Evolutionary conservation across 106 monocot genomes (phyloP).

Genomic region (Cymbidium sinense): DNA sequence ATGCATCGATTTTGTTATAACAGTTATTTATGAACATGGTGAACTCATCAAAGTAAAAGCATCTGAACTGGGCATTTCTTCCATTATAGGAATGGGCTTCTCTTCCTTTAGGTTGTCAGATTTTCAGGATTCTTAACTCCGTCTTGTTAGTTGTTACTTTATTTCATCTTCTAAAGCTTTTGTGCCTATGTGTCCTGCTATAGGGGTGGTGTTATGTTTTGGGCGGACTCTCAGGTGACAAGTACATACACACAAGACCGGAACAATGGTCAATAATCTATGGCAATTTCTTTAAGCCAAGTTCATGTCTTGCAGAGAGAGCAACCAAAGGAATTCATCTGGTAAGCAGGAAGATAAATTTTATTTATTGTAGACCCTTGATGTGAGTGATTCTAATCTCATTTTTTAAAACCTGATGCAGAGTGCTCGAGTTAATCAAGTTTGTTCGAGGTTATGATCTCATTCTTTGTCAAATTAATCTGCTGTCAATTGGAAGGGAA

Average conservation of each 20-base stretch:
- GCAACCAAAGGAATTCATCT: slow-evolving; percentile 60
- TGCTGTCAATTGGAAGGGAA: background rate
- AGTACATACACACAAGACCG: slow-evolving; percentile 52
- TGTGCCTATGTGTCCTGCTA: background rate
- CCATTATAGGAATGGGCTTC: slow-evolving; percentile 95
- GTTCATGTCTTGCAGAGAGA: slow-evolving; percentile 55
- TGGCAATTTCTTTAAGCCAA: slow-evolving; percentile 82
- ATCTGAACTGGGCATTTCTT: slow-evolving; percentile 86
- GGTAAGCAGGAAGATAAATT: slow-evolving; percentile 28
- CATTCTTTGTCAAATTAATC: background rate
- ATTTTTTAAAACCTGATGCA: slow-evolving; percentile 8
- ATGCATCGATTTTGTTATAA: too few species aligned
- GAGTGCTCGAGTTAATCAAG: slow-evolving; percentile 36
- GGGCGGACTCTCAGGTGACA: slow-evolving; percentile 79
- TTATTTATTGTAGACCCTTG: too few species aligned
- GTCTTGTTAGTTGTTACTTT: background rate
- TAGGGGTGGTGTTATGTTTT: slow-evolving; percentile 88
- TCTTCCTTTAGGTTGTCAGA: slow-evolving; percentile 70
- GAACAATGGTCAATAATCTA: slow-evolving; percentile 59
- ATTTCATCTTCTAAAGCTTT: background rate
- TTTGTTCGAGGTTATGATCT: slow-evolving; percentile 28
- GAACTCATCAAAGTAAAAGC: too few species aligned
- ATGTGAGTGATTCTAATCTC: too few species aligned
- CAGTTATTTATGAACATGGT: too few species aligned
- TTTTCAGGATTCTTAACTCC: background rate